These are phyloP conservation scores for Aureobasidium sp. DNA, from an alignment of 2,329 filamentous ascomycete species.

Conservation along the genomic window DNA sequence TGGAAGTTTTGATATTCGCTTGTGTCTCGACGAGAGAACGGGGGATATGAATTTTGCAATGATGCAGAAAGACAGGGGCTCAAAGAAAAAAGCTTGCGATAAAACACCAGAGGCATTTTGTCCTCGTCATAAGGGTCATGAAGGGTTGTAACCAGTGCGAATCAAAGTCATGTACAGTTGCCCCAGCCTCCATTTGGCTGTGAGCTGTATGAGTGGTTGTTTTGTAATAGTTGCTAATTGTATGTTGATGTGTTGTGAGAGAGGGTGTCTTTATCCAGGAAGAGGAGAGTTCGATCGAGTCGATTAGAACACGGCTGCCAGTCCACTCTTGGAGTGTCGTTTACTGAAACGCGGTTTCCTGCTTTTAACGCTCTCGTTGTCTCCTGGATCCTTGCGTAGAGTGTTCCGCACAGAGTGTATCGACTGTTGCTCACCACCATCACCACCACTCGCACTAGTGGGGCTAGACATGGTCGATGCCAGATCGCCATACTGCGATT, in stretches of 20 bases:
- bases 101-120: neutral
- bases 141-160: neutral
- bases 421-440: slow-evolving; percentile 31
- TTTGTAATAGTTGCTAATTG: slow-evolving; percentile 2
- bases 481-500: slow-evolving; percentile 36
- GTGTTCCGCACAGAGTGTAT: slow-evolving; percentile 30
- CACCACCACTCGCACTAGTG: slow-evolving; percentile 59
- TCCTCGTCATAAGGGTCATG: slow-evolving; percentile 10
- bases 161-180: slow-evolving; percentile 4
- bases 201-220: neutral
- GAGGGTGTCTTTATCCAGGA: neutral
- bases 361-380: slow-evolving; percentile 47
- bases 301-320: slow-evolving; percentile 70
- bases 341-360: slow-evolving; percentile 67
- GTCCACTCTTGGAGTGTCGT: slow-evolving; percentile 87
- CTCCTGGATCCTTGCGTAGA: slow-evolving; percentile 36
- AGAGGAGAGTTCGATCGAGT: neutral
- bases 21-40: neutral
- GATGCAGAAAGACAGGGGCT: slow-evolving; percentile 4
- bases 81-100: neutral
- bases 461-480: slow-evolving; percentile 61
- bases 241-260: neutral
- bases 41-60: neutral
- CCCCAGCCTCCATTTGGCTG: neutral
- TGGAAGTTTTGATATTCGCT: slow-evolving; percentile 2